Base-by-base conservation (phyloP, 2,329 filamentous ascomycete genomes). In the Arthrobotrys pseudoclavata region DNA sequence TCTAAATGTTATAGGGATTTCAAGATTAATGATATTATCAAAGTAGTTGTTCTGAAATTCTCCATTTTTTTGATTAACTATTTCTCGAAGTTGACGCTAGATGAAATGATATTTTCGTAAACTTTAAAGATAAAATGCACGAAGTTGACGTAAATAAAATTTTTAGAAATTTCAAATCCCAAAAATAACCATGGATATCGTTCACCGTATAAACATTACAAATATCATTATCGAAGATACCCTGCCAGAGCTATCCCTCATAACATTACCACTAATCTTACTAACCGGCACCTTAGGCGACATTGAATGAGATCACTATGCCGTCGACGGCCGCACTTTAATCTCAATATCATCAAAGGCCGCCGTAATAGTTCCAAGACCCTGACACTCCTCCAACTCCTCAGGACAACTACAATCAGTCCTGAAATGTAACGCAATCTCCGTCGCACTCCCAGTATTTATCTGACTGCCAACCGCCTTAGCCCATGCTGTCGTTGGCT, bases 331-430 rank as follows among this genome's bases (percentile, higher is more conserved):
- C n/a, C 52, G 26, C 10, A 55, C 52, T 34, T 55, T 55, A 20
- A 55, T 55, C 52, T 31, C 52, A 34, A 64, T 64, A 37, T 64
- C 61, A 24, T 64, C 61, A 18, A 47, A 64, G 5, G 61, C 61
- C 12, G 47, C 29, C 4, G 61, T 50, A 26, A 64, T 20, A 12
- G 22, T 50, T 2, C 61, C 61, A 24, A 64, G 37, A 13, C 3
- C 45, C 18, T 37, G 18, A 22, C 61, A 64, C 9, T 64, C 42
- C 26, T 24, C 22, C n/a, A 64, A 4, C 7, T 22, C 40, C 6
- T 22, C 26, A 13, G 61, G 61, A 22, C 61, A 64, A 5, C 18
- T 50, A 48, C 61, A 64, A 31, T 47, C 47, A 12, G 26, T 52
- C 7, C 47, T 31, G n/a, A 64, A 50, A 7, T 34, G n/a, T n/a